Conservation (phyloP, 345 rosid species). For the Cochlearia excelsa region DNA sequence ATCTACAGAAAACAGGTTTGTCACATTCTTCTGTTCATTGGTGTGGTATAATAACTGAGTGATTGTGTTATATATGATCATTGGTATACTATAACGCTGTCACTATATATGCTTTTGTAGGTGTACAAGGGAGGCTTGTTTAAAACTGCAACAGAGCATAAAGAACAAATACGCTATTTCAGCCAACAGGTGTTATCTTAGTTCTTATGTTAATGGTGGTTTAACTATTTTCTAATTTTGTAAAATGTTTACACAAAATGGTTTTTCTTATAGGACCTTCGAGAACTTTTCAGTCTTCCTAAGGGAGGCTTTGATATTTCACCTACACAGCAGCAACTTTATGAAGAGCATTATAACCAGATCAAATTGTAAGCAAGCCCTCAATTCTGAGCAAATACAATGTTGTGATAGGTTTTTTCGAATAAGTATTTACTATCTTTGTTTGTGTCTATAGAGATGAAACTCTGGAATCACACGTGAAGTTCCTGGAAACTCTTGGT, state of each 20-base stretch:
- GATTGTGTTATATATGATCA: constrained; percentile 14
- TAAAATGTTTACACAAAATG: constrained; percentile 5
- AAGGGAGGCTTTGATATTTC: constrained; percentile 84
- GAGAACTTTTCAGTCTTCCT: constrained; percentile 86
- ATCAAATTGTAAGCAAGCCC: constrained; percentile 55
- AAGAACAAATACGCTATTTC: constrained; percentile 93
- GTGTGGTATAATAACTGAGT: constrained; percentile 1
- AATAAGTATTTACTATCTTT: constrained; percentile 9
- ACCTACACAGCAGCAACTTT: constrained; percentile 80
- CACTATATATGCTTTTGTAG: constrained; percentile 35
- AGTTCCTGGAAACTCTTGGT: constrained; percentile 71
- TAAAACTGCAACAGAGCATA: constrained; percentile 93
- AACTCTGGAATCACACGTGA: constrained; percentile 53
- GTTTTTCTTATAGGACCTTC: constrained; percentile 62
- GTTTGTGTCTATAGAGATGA: constrained; percentile 49
- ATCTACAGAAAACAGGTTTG: constrained; percentile 91
- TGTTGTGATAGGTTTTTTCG: background rate
- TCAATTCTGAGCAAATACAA: constrained; percentile 7
- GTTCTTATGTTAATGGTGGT: constrained; percentile 9
- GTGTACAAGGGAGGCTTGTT: constrained; percentile 92
- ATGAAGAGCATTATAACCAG: constrained; percentile 79
- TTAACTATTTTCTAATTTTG: background rate
- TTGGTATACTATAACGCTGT: background rate
- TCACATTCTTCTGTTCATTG: background rate
- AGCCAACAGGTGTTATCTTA: constrained; percentile 69